A percentile compares a stretch with the other conserved stretches of the same genome.
phyloP scores from a whole-genome alignment of 306 rosid species.

The Prunus campanulata region DNA sequence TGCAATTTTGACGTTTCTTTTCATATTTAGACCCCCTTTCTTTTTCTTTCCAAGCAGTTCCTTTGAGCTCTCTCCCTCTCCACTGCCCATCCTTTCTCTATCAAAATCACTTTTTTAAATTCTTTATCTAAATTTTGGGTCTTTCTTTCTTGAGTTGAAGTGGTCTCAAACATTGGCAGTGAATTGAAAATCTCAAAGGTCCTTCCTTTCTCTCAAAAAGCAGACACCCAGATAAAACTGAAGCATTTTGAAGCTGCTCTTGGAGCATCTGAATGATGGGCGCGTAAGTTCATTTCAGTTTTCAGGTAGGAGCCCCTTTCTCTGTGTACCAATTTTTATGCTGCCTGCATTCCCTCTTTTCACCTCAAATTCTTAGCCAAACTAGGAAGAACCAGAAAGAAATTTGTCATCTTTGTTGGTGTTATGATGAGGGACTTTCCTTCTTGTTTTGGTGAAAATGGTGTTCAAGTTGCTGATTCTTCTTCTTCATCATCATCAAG shows the following conservation, averaged over 20 bases:
- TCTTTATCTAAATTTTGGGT: not conserved
- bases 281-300: conserved; percentile 15
- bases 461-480: conserved; percentile 78
- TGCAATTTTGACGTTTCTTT: conserved; percentile 14
- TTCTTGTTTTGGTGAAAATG: conserved; percentile 92
- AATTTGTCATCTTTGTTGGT: conserved; percentile 10
- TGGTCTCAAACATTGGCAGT: too few species aligned
- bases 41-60: conserved; percentile 20
- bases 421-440: conserved; percentile 79
- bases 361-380: conserved; percentile 16
- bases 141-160: conserved; percentile 1
- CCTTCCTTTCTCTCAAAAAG: conserved; percentile 3
- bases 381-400: not conserved
- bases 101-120: not conserved
- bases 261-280: conserved; percentile 20
- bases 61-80: conserved; percentile 26
- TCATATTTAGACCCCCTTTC: conserved; percentile 24
- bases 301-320: conserved; percentile 20
- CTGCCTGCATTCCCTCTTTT: not conserved
- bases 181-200: too few species aligned
- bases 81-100: conserved; percentile 23
- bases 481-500: conserved; percentile 47
- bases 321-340: not conserved
- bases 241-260: conserved; percentile 29
- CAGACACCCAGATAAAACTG: conserved; percentile 21